Evolutionary conservation across 371 early-diverging fungal genomes (phyloP).

Genomic region (Capillidium heterosporum): DNA sequence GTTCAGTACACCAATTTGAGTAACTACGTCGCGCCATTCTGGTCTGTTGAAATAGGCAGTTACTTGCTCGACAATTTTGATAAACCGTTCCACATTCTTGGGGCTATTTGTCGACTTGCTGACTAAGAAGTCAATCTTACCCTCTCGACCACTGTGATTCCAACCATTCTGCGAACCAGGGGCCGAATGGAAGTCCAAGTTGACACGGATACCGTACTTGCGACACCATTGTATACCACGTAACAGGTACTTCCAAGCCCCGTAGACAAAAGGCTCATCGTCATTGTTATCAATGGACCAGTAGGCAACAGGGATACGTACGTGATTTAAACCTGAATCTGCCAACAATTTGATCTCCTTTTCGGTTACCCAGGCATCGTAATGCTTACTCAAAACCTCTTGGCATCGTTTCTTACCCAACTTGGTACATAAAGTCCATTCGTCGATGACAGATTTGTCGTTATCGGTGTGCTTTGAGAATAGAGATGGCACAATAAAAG

Average conservation of each 20-base stretch:
- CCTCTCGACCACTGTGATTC: conserved; percentile 19
- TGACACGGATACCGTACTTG: conserved; percentile 27
- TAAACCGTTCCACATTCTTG: conserved; percentile 9
- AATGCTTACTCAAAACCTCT: conserved; percentile 16
- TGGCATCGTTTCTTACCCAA: conserved; percentile 13
- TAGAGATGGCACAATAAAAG: conserved; percentile 21
- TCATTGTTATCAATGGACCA: conserved; percentile 20
- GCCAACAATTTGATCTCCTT: conserved; percentile 18
- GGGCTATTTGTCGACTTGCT: conserved; percentile 6
- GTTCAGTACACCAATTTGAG: conserved; percentile 30
- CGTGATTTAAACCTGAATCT: conserved; percentile 20
- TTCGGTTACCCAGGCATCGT: conserved; percentile 24
- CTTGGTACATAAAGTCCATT: conserved; percentile 22
- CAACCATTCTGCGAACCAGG: conserved; percentile 41
- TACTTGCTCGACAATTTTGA: conserved; percentile 6
- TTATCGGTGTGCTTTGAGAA: conserved; percentile 13
- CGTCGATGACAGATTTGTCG: conserved; percentile 21
- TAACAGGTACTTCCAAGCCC: conserved; percentile 21
- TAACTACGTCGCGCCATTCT: conserved; percentile 22
- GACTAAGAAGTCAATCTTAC: conserved; percentile 3
- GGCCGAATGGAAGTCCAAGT: conserved; percentile 35
- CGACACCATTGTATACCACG: conserved; percentile 25
- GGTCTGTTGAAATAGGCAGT: conserved; percentile 13
- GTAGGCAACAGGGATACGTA: conserved; percentile 24
- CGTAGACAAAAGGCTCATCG: conserved; percentile 22